Evolutionary conservation across 345 rosid genomes (phyloP).

Genomic region (Mercurialis annua): DNA sequence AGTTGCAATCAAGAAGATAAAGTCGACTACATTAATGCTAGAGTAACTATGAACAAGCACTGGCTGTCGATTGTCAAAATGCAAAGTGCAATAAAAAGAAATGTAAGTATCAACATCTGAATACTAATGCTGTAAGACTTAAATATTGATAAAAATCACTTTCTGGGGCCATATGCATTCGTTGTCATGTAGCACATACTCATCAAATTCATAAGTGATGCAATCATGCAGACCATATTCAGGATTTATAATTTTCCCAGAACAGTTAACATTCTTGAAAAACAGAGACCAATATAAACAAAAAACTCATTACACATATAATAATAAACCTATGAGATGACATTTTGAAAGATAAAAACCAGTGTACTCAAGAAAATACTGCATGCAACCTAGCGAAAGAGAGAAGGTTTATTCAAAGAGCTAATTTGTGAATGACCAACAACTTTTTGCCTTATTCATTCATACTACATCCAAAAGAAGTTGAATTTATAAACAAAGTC

Average conservation of each 20-base stretch:
- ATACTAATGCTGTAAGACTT: no score
- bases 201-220: neutral
- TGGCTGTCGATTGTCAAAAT: neutral
- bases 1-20: neutral
- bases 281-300: no score
- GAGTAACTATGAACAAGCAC: neutral
- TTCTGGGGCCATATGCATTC: neutral
- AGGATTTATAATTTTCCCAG: neutral
- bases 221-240: neutral
- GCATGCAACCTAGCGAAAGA: no score
- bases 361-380: no score
- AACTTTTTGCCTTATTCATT: no score
- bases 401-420: no score
- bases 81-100: neutral
- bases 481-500: no score
- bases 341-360: no score
- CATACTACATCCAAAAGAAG: no score
- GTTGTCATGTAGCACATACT: neutral
- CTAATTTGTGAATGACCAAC: no score
- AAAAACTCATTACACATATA: no score
- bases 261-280: neutral
- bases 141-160: no score
- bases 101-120: neutral
- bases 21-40: neutral
- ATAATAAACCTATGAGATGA: neutral